These are phyloP conservation scores for Rhododendron mucronatum DNA, from an alignment of 148 eudicot genomes.

Conservation along the genomic window DNA sequence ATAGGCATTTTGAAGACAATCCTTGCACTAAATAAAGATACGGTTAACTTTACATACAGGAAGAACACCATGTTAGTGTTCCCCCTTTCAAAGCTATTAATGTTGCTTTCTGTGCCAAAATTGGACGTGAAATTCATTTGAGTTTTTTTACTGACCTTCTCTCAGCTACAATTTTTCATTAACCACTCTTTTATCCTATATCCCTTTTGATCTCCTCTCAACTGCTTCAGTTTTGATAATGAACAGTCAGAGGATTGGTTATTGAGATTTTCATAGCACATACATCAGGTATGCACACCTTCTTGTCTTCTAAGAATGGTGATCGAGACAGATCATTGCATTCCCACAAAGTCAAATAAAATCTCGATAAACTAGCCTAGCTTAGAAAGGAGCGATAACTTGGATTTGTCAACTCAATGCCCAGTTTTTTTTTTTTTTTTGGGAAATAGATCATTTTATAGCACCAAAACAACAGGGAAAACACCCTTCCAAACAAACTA, in stretches of 20 bases:
- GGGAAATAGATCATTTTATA: no score
- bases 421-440: no score
- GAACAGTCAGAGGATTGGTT: not conserved
- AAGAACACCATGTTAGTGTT: no score
- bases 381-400: not conserved
- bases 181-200: not conserved
- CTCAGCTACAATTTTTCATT: no score
- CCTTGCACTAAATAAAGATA: no score
- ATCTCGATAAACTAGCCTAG: not conserved
- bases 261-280: not conserved
- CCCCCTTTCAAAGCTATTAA: not conserved
- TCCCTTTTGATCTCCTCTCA: not conserved
- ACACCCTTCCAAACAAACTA: not conserved
- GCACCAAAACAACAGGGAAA: no score
- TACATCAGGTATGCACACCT: no score
- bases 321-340: not conserved
- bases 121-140: no score
- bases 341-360: not conserved
- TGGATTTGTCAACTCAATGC: not conserved
- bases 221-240: not conserved
- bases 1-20: no score
- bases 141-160: not conserved
- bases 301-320: no score
- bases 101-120: no score
- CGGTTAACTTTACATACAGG: not conserved